Evolutionary conservation across 768 basidiomycete genomes (phyloP).

Genomic region (Rhizopogon roseolus): DNA sequence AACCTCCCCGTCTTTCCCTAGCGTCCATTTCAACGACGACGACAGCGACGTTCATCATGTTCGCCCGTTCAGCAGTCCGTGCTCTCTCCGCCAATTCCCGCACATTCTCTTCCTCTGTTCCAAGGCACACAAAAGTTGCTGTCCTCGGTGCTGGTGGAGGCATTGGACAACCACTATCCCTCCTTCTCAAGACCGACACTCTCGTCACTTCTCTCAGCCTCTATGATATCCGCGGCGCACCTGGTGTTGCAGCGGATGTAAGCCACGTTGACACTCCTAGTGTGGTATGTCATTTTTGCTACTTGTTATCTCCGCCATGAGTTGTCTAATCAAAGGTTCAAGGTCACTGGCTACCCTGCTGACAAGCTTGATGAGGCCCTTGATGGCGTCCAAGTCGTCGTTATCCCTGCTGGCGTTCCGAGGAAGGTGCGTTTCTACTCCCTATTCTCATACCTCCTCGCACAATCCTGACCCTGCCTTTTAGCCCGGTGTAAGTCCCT

Average conservation of each 20-base stretch:
- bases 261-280: slow-evolving; percentile 88
- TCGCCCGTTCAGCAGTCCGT: slow-evolving; percentile 60
- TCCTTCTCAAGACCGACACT: slow-evolving; percentile 91
- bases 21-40: slow-evolving; percentile 1
- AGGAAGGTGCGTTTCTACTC: slow-evolving; percentile 65
- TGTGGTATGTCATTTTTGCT: slow-evolving; percentile 47
- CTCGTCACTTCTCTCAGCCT: slow-evolving; percentile 80
- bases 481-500: slow-evolving; percentile 75
- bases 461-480: slow-evolving; percentile 23
- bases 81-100: slow-evolving; percentile 51
- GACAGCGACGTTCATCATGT: slow-evolving; percentile 43
- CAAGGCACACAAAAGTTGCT: slow-evolving; percentile 81
- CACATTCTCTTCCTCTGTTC: slow-evolving; percentile 70
- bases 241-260: slow-evolving; percentile 96
- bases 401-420: slow-evolving; percentile 99
- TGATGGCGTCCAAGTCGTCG: slow-evolving; percentile 85
- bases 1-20: background rate
- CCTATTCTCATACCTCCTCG: background rate
- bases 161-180: slow-evolving; percentile 95
- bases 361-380: slow-evolving; percentile 89
- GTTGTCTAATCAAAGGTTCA: slow-evolving; percentile 1
- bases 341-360: slow-evolving; percentile 79
- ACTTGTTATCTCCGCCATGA: background rate
- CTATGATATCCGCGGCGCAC: slow-evolving; percentile 93
- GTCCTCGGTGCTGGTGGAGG: slow-evolving; percentile 98